Base-by-base conservation (phyloP, 1,139 yeast genomes). In the Magnusiomyces fungicola region DNA sequence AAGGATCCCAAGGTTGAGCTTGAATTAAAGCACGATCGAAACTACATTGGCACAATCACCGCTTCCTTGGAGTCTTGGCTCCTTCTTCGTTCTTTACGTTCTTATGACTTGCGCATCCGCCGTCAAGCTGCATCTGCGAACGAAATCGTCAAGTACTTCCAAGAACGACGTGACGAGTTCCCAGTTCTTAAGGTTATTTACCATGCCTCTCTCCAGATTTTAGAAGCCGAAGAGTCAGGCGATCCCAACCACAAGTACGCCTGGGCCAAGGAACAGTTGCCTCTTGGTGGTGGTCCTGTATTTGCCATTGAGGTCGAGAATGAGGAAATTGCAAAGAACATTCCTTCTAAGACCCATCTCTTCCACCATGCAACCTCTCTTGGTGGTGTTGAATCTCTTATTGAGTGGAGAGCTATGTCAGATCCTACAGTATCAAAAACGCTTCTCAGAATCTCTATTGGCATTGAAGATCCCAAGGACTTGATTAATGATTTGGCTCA, bases 281-380 rank as follows among this genome's bases (percentile, higher is more conserved):
- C 78, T 2, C 74, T 75, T 22, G 90, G 89, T 0, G 77, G 80
- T 45, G 73, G 82, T 1, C 96, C 97, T 0, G 89, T 86, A 0
- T 89, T 90, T 59, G 70, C 92, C 1, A 75, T 90, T 43, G 76
- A 73, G 37, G 68, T 85, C 33, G 61, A 65, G 3, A 63, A 71
- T 18, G 76, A 71, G 50, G 76, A 77, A 9, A 67, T 71, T 24
- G 96, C 97, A 0, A 77, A 74, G 56, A 50, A 58, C 2, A 70
- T 90, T 14, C 95, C 96, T 2, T 71, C 82, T 1, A 78, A 74
- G 55, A 71, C 89, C 53, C 76, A 80, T 57, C 76, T 77, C 55
- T 88, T 89, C 69, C 81, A 81, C 55, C 97, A 90, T 67, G 96
- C 97, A 1, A 89, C 97, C 0, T 86, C 96, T 4, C 72, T 90